Conservation (phyloP, 73 alveolate genomes). For the Urostyla sp. region DNA sequence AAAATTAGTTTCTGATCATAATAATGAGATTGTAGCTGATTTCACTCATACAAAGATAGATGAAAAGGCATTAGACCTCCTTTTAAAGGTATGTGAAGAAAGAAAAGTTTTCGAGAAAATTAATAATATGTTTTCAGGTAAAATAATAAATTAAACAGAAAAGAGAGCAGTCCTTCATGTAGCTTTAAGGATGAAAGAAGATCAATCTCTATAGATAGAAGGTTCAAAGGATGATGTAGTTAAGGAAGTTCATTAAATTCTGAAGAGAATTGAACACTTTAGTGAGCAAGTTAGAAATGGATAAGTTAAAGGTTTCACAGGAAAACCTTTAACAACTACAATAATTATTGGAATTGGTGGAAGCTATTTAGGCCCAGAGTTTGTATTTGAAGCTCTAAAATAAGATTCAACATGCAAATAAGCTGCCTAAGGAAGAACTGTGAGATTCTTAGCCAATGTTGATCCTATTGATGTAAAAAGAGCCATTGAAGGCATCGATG, state of each 20-base stretch:
- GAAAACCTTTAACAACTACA: slow-evolving; percentile 78
- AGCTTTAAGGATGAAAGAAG: slow-evolving; percentile 82
- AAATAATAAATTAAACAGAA: slow-evolving; percentile 87
- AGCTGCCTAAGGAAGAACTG: slow-evolving; percentile 73
- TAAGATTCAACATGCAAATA: slow-evolving; percentile 47
- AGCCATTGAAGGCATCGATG: slow-evolving; percentile 85
- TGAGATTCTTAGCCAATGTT: slow-evolving; percentile 97
- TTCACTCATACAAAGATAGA: slow-evolving; percentile 86
- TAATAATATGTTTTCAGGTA: slow-evolving; percentile 72
- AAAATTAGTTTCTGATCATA: slow-evolving; percentile 46
- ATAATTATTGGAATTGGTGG: slow-evolving; percentile 95
- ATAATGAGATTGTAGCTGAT: slow-evolving; percentile 72
- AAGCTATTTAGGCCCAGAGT: slow-evolving; percentile 92
- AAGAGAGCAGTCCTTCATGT: slow-evolving; percentile 91
- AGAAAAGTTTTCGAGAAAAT: slow-evolving; percentile 60
- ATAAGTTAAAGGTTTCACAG: slow-evolving; percentile 79
- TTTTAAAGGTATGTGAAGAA: slow-evolving; percentile 60
- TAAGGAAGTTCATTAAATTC: slow-evolving; percentile 78
- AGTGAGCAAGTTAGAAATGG: slow-evolving; percentile 77
- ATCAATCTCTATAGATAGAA: slow-evolving; percentile 56
- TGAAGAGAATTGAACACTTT: slow-evolving; percentile 79
- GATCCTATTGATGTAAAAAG: slow-evolving; percentile 97
- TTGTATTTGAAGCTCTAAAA: slow-evolving; percentile 87
- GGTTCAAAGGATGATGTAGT: slow-evolving; percentile 79
- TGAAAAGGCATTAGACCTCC: slow-evolving; percentile 46